Base-by-base conservation (phyloP, 768 basidiomycete genomes). In the Mycena filopes region DNA sequence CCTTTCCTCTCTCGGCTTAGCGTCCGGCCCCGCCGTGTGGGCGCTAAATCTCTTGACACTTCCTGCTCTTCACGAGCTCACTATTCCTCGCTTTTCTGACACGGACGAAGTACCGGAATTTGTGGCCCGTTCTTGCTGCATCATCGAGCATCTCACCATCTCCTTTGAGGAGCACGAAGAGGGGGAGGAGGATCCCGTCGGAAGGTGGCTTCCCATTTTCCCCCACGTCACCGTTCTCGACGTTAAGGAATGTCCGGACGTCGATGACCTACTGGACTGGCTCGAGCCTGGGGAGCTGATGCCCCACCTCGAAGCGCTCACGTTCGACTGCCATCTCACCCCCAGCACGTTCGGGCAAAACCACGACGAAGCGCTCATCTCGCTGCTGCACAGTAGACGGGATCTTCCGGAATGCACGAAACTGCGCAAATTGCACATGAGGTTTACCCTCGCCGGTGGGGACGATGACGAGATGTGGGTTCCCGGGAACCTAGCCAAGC, bases 381-480 rank as follows among this genome's bases (percentile, higher is more conserved):
- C 23, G 3, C 23, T 55, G 23, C 42, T 55, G 42, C 25, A 21
- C 15, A 20, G 21, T 11, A 26, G 54, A 31, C 41, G 4, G 36
- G 38, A 54, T 15, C 36, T 21, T 40, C 5, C 4, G 8, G 20
- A n/a, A 3, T 38, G 33, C 33, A 3, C 2, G 3, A 26, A 18
- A 38, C 26, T 54, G 21, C 53, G 53, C 36, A 54, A 28, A 40
- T 40, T 54, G 4, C 53, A 54, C 26, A 4, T 54, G n/a, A 41
- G 16, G 36, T 41, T 54, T 26, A 47, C 43, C 43, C 10, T 45
- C n/a, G 7, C 33, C 33, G 6, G 7, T 6, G 33, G 33, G 12
- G 33, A 33, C 12, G 6, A 6, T 7, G 33, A 6, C 6, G 7
- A 33, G 6, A 12, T 33, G 33, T 33, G 33, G 33, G 6, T 7